These are phyloP conservation scores for Ogataea salicorniae DNA, from an alignment of 805 yeast species.

Conservation along the genomic window DNA sequence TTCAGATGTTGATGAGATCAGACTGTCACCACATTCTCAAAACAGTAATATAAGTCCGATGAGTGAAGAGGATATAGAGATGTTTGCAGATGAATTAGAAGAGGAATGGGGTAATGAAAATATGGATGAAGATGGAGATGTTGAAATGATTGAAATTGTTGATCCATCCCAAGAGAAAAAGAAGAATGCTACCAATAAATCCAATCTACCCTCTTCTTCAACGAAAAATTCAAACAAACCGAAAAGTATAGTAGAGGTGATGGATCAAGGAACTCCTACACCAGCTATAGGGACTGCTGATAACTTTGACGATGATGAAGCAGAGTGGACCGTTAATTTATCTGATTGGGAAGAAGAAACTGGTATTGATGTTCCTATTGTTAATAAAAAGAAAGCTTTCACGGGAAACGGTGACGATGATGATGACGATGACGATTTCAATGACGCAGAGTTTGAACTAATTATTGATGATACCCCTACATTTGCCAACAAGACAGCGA, in stretches of 20 bases:
- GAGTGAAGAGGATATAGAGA: constrained; percentile 21
- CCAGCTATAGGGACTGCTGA: neutral
- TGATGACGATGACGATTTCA: constrained; percentile 1
- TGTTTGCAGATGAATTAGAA: constrained; percentile 22
- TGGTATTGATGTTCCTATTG: constrained; percentile 2
- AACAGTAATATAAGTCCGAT: neutral
- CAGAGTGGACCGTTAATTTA: constrained; percentile 19
- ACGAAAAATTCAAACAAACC: neutral
- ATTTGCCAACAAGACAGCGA: neutral
- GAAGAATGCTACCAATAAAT: neutral
- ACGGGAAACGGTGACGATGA: neutral
- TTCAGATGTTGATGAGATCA: constrained; percentile 18
- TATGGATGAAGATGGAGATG: neutral
- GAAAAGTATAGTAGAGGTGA: constrained; percentile 3
- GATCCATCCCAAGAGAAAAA: neutral
- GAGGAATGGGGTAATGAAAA: constrained; percentile 13
- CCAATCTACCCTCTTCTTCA: neutral
- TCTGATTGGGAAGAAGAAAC: constrained; percentile 27
- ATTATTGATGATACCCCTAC: constrained; percentile 20
- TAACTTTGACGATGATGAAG: constrained; percentile 7
- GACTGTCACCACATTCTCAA: constrained; percentile 4
- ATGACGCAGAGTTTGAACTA: constrained; percentile 11
- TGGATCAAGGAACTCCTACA: neutral
- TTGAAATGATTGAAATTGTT: neutral
- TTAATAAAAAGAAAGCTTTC: neutral